Evolutionary conservation across 176 grass and related monocot species (phyloP), one percentile per base, ranked within the genome.

Genomic region (Cymbopogon citratus): DNA sequence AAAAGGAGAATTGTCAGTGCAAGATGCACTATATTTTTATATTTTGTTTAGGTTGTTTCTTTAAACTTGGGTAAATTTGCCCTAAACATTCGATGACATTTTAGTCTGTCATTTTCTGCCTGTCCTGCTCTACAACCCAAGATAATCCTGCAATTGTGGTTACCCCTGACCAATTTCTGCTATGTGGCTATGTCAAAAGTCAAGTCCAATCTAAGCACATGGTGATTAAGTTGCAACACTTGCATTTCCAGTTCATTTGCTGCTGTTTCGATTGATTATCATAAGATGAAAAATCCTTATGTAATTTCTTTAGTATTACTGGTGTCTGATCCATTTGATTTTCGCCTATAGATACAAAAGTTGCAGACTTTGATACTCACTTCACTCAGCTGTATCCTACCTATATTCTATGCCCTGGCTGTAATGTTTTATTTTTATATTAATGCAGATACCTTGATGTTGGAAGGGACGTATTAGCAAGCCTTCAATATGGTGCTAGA

Each of bases 401-500:
- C 25, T 66, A 52, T 74, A 35, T 51, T 26, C 19, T 77, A 27
- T 82, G 26, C 3, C 14, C 25, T 67, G 25, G 19, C 5, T 69
- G 57, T 44, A 69, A 34, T 51, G 46, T 69, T 80, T 85, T 57
- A 26, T 24, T 23, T 79, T 40, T 14, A 59, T 31, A 66, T 49
- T 87, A 35, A 69, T 68, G 28, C 66, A 98, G 95, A 90, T 98
- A 98, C 69, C 81, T 98, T 78, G 88, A 94, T 89, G 90, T 69
- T 74, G 95, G 95, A 74, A 88, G 95, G 73, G 95, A 98, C 73
- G 89, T 98, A 80, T 73, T 98, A 75, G 75, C 95, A 75, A 98
- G 95, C 83, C 68, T 98, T 92, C 92, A 98, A 63, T 94, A 98
- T 84, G 88, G 88, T 78, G 92, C 95, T 39, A 88, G 86, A 87